Evolutionary conservation across 768 basidiomycete genomes (phyloP).

Genomic region (Cystobasidiopsis lactophilus): DNA sequence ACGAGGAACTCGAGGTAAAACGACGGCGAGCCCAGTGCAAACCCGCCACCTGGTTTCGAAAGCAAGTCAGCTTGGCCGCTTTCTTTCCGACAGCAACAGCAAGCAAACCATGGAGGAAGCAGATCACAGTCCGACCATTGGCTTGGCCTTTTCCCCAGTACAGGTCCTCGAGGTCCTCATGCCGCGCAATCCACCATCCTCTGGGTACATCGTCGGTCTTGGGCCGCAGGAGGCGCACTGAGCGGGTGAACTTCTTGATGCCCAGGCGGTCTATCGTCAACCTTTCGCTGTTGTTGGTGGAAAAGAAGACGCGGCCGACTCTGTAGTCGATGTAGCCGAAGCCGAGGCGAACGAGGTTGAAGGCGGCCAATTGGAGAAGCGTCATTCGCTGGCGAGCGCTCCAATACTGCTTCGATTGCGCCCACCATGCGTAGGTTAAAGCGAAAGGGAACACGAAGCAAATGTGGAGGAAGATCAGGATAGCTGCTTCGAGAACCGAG

Average conservation of each 20-base stretch:
- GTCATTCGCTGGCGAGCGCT: background rate
- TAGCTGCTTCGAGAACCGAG: background rate
- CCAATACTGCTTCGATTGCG: background rate
- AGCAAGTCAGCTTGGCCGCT: background rate
- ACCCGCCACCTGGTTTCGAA: background rate
- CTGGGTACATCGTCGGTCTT: background rate
- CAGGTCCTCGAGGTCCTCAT: background rate
- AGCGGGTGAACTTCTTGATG: background rate
- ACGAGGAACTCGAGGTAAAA: constrained; percentile 1
- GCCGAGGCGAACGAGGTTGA: background rate
- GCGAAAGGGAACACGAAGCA: background rate
- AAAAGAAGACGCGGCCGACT: background rate
- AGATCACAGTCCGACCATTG: background rate
- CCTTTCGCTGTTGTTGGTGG: background rate
- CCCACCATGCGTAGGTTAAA: background rate
- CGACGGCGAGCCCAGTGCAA: background rate
- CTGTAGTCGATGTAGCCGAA: background rate
- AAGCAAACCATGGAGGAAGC: background rate
- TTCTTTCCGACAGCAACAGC: background rate
- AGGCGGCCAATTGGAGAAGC: background rate
- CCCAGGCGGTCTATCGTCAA: background rate
- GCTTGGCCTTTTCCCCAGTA: background rate
- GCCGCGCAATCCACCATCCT: background rate
- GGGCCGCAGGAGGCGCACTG: background rate
- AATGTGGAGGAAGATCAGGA: background rate